A percentile compares a stretch with the other conserved stretches of the same genome.
phyloP scores from a whole-genome alignment of 306 rosid species.

The Purshia tridentata region DNA sequence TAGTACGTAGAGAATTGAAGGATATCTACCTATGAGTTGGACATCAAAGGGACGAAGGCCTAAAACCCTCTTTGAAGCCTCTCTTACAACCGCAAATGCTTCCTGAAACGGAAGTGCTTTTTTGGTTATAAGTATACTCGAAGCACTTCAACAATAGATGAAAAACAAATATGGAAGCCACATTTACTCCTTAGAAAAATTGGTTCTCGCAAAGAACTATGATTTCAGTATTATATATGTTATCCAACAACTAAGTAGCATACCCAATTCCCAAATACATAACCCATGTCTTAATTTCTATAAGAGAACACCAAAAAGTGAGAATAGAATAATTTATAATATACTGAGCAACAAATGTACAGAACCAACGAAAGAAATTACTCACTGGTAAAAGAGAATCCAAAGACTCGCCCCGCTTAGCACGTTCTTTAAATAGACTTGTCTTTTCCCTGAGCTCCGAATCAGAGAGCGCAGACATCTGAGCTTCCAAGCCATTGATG shows the following conservation, averaged over 20 bases:
- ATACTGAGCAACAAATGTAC: background rate
- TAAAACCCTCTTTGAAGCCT: conserved; percentile 85
- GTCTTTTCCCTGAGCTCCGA: conserved; percentile 78
- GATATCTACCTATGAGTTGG: conserved; percentile 67
- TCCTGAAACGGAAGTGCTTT: conserved; percentile 48
- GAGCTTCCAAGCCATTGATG: conserved; percentile 61
- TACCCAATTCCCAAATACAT: background rate
- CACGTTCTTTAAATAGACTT: conserved; percentile 51
- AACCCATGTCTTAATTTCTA: background rate
- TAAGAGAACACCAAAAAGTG: background rate
- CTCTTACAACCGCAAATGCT: conserved; percentile 93
- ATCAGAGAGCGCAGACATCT: conserved; percentile 75
- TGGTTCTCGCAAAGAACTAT: background rate
- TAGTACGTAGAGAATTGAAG: background rate
- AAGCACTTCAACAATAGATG: background rate
- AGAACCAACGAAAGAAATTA: background rate
- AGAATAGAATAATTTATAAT: background rate
- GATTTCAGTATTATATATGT: background rate
- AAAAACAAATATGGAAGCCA: background rate
- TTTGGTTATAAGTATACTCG: background rate
- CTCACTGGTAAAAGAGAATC: conserved; percentile 87
- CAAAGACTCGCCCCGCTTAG: conserved; percentile 65
- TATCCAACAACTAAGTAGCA: background rate
- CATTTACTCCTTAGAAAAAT: background rate
- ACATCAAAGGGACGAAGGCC: conserved; percentile 98